Conservation (phyloP, 2,329 filamentous ascomycete species). For the Pseudocercospora fijiensis region DNA sequence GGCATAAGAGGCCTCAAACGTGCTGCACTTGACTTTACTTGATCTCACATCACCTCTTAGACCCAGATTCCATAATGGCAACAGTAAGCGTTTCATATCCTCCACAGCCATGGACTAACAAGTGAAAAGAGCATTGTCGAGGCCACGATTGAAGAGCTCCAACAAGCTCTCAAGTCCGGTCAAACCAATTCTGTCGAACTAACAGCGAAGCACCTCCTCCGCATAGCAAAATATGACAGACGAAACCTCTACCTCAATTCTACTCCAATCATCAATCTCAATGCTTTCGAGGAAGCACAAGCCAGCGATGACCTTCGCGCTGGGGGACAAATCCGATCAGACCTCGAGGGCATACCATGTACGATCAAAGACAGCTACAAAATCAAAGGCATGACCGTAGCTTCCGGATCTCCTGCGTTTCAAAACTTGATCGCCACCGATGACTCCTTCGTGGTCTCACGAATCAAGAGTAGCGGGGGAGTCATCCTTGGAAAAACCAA, state of each 20-base stretch:
- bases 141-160: conserved; percentile 46
- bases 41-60: not conserved
- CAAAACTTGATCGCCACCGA: conserved; percentile 48
- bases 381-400: conserved; percentile 51
- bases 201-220: conserved; percentile 45
- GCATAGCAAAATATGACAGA: conserved; percentile 48
- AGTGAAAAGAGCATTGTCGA: conserved; percentile 36
- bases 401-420: conserved; percentile 56
- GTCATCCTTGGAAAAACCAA: conserved; percentile 57
- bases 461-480: conserved; percentile 49
- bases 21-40: not conserved
- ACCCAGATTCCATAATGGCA: not conserved
- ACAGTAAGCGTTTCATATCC: not conserved
- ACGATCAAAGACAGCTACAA: conserved; percentile 59
- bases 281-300: conserved; percentile 47
- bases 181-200: conserved; percentile 46
- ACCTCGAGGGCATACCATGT: conserved; percentile 56
- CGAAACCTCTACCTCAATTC: conserved; percentile 43
- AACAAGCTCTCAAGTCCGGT: conserved; percentile 42
- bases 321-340: conserved; percentile 37
- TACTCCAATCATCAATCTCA: conserved; percentile 48
- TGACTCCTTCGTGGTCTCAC: conserved; percentile 51
- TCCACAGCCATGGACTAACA: not conserved
- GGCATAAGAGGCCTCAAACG: not conserved
- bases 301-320: conserved; percentile 48